Conservation (phyloP, 2,329 filamentous ascomycete genomes). For the Mollisia scopiformis region DNA sequence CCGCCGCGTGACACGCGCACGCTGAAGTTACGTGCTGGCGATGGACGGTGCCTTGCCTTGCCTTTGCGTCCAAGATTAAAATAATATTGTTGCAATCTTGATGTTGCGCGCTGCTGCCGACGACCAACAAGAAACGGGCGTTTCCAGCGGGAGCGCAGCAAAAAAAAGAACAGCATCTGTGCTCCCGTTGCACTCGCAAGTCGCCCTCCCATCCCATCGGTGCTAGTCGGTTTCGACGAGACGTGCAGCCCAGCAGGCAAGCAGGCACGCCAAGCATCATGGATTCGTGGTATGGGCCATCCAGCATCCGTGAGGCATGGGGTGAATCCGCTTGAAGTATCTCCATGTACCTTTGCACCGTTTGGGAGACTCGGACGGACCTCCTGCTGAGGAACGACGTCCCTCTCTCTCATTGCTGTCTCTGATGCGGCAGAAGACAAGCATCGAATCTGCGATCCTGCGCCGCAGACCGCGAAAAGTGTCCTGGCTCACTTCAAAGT, state of each 20-base stretch:
- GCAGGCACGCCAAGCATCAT: too few species aligned
- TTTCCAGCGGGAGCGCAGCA: neutral
- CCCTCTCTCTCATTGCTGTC: too few species aligned
- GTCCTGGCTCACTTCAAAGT: neutral
- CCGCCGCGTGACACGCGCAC: neutral
- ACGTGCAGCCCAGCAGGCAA: too few species aligned
- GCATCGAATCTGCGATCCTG: neutral
- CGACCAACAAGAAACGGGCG: constrained; percentile 4
- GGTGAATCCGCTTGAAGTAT: constrained; percentile 2
- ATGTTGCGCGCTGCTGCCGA: too few species aligned
- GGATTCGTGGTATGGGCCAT: neutral
- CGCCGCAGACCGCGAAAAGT: neutral
- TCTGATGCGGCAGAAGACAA: constrained; percentile 3
- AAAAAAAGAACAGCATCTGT: constrained; percentile 1
- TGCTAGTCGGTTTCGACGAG: constrained; percentile 5
- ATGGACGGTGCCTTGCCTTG: too few species aligned
- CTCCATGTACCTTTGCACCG: constrained; percentile 10
- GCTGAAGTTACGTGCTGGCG: too few species aligned
- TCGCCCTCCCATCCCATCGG: too few species aligned
- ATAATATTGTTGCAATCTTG: too few species aligned
- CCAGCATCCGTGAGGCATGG: neutral
- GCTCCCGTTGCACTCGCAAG: too few species aligned
- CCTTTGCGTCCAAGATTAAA: neutral
- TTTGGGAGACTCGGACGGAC: constrained; percentile 3
- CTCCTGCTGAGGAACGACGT: neutral